Evolutionary conservation across 2,329 filamentous ascomycete genomes (phyloP), one percentile per base, ranked within the genome.

Genomic region (Aspergillus melleus): DNA sequence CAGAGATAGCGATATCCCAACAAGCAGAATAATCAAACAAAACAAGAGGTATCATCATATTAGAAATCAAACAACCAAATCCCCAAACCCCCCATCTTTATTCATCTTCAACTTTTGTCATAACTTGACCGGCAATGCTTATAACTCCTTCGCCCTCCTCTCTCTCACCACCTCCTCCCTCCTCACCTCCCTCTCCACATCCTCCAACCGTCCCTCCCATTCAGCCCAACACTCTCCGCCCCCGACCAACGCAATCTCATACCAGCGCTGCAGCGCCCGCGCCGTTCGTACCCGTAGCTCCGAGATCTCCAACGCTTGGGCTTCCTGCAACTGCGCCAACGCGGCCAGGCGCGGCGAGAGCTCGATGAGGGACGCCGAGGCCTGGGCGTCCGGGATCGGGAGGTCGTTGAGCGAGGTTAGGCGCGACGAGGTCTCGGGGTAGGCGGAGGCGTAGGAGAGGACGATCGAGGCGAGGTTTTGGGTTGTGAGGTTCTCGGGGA

Each of bases 211-310:
- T 36, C 84, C 82, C 75, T 96, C 90, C 70, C 89, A 86, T 54
- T 89, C 86, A 22, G 88, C 89, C 78, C 92, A 88, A 59, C 84
- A 84, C 66, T 87, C 84, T 0, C 88, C 88, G 66, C 86, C 86
- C 11, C 84, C 83, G 52, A 96, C 78, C 49, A 95, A 81, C 3
- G 87, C 86, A 24, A 85, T 79, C 72, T 92, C 88, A 75, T 94
- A 92, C 89, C 91, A 96, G 39, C 80, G 76, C 64, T 88, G 83
- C 60, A 92, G 76, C 24, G 84, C 78, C 63, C 74, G 73, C 26
- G 79, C 79, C 55, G 77, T 80, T 12, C 77, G 73, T 10, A 75
- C 68, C 36, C 79, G 70, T 54, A 82, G 60, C 55, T 77, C 77
- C 6, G 74, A 75, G 12, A 81, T 71, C 36, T 76, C 70, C 12